Base-by-base conservation (phyloP, 805 yeast species). In the Wickerhamomyces silvicola region DNA sequence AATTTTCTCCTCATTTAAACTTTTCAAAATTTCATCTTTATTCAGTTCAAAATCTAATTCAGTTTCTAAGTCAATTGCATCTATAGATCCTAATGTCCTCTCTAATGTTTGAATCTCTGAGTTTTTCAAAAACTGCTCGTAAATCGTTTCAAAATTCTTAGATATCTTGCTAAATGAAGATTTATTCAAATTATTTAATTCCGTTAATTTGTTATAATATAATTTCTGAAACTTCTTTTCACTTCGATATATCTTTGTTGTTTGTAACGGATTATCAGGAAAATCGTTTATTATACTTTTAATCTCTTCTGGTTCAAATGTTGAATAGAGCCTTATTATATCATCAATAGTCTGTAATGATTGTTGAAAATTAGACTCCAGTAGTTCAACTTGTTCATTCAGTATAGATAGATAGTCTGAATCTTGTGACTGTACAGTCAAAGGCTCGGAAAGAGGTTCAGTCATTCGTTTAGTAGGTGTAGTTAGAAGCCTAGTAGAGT, bases 1-100 rank as follows among this genome's bases (percentile, higher is more conserved):
- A 6, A 28, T 27, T 24, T 45, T 43, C 25, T 51, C 56, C 10
- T 33, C 21, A 4, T 43, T 34, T 22, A 51, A 31, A 3, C 45
- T 26, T 8, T 35, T 30, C 17, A 41, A 28, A 12, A 48, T 23
- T 27, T 45, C 42, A 2, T 43, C 43, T 31, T 51, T 49, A 21
- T 27, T 22, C 5, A 34, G 14, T 17, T 35, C n/a, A 15, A 24
- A 18, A 9, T 27, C 18, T 15, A 20, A 16, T 6, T 19, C 24
- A 7, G 24, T 30, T 10, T 19, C 15, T 12, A 26, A n/a, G 13
- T 16, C 17, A n/a, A 13, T 6, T 22, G 10, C 21, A 21, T 30
- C 37, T 10, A 47, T 20, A 7, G 31, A 21, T 3, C 36, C 43
- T 5, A 45, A 33, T 1, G 38, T 30, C 22, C 33, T 43, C 30